Percentiles rank a stretch among this genome's conserved stretches.
Conservation (phyloP, 169 alveolate species). For the Eimeria brunetti region DNA sequence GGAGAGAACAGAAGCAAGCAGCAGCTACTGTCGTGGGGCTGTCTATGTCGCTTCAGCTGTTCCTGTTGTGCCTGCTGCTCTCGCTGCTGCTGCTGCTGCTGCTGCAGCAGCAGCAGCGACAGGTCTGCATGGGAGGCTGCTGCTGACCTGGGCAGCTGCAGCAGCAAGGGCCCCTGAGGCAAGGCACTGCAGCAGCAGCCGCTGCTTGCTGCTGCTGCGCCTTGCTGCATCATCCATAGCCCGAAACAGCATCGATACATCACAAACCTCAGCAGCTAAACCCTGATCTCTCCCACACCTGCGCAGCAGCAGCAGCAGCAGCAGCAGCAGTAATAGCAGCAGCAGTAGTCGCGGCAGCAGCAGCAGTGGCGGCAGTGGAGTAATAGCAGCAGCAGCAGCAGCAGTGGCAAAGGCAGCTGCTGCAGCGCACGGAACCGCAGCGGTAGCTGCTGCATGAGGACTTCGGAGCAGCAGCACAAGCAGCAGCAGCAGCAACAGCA, state of each 20-base stretch:
- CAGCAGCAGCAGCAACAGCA: constrained; percentile 34
- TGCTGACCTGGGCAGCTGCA: constrained; percentile 33
- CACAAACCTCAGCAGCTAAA: constrained; percentile 10
- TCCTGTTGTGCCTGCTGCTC: too few species aligned
- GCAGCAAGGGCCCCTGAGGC: constrained; percentile 28
- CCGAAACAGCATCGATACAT: constrained; percentile 7
- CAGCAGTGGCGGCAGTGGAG: constrained; percentile 1
- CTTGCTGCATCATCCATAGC: constrained; percentile 52
- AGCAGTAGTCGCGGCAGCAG: constrained; percentile 11
- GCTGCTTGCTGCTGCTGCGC: constrained; percentile 40
- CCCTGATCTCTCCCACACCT: constrained; percentile 51
- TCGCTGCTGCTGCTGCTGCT: constrained; percentile 18
- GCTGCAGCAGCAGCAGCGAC: background rate
- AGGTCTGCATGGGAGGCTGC: background rate
- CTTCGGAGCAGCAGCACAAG: too few species aligned
- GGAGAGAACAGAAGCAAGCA: background rate
- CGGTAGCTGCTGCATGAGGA: background rate
- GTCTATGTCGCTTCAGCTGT: too few species aligned
- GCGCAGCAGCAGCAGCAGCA: constrained; percentile 40
- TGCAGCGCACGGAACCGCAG: background rate
- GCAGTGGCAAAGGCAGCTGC: background rate
- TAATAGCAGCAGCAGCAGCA: background rate
- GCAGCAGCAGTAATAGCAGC: constrained; percentile 27
- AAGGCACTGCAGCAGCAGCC: constrained; percentile 52
- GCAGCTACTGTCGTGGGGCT: background rate